phyloP scores from a whole-genome alignment of 208 protist genomes.

The Strigomonas culicis region DNA sequence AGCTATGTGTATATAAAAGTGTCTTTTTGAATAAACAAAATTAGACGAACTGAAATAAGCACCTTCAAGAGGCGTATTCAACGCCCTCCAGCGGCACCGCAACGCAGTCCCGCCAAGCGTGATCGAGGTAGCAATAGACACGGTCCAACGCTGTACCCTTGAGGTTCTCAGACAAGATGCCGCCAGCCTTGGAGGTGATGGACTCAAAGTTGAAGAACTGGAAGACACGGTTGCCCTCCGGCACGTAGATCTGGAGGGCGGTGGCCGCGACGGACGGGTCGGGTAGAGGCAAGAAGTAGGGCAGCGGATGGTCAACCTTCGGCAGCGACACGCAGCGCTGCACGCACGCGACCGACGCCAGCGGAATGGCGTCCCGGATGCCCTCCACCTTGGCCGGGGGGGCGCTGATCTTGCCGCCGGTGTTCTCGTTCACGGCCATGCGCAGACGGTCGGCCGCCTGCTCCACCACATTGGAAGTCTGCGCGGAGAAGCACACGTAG shows the following conservation, averaged over 20 bases:
- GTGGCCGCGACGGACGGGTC: slow-evolving; percentile 49
- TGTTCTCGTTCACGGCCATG: slow-evolving; percentile 8
- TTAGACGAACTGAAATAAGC: not conserved
- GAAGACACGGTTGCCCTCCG: slow-evolving; percentile 39
- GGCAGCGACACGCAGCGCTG: slow-evolving; percentile 54
- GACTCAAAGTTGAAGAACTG: slow-evolving; percentile 80
- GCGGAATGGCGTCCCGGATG: slow-evolving; percentile 57
- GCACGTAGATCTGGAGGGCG: slow-evolving; percentile 70
- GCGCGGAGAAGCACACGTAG: slow-evolving; percentile 63
- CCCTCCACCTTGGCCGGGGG: slow-evolving; percentile 10
- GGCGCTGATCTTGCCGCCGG: not conserved
- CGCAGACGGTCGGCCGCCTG: slow-evolving; percentile 20
- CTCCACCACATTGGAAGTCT: slow-evolving; percentile 26
- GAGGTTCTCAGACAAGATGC: slow-evolving; percentile 29
- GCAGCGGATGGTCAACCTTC: slow-evolving; percentile 37
- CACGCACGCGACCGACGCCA: slow-evolving; percentile 54
- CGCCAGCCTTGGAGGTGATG: slow-evolving; percentile 35
- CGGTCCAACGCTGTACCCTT: slow-evolving; percentile 59
- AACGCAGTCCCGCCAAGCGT: slow-evolving; percentile 67
- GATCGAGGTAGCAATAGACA: slow-evolving; percentile 84
- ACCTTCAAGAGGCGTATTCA: slow-evolving; percentile 25
- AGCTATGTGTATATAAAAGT: not conserved
- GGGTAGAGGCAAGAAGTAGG: slow-evolving; percentile 71
- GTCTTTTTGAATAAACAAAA: not conserved
- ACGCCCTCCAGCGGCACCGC: slow-evolving; percentile 59